Conservation (phyloP, 78 protist species). For the Speleostelium caveatum region DNA sequence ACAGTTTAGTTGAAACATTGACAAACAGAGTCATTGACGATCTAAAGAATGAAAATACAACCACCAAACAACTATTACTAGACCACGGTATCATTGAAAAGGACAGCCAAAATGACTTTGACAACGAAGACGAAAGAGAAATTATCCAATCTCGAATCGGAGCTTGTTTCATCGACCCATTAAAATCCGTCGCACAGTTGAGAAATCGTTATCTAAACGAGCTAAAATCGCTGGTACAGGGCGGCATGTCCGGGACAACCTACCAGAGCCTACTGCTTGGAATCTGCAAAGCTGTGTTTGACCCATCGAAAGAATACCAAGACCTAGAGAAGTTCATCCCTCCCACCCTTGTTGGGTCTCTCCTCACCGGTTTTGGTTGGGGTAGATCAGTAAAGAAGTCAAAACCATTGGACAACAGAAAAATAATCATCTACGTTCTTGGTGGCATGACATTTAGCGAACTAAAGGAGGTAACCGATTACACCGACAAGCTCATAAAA, state of each 20-base stretch:
- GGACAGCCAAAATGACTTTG: too few species aligned
- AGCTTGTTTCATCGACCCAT: neutral
- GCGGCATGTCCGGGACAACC: constrained; percentile 41
- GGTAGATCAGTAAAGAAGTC: constrained; percentile 14
- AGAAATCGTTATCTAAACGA: constrained; percentile 29
- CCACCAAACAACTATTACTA: neutral
- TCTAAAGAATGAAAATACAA: too few species aligned
- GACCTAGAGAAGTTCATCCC: constrained; percentile 58
- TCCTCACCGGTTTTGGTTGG: constrained; percentile 33
- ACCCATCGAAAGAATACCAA: neutral
- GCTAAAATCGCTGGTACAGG: neutral
- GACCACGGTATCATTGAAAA: neutral
- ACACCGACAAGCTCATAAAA: constrained; percentile 16
- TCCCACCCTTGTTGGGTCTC: constrained; percentile 36
- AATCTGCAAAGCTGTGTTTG: constrained; percentile 5
- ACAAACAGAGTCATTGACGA: neutral
- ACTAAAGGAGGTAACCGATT: constrained; percentile 32
- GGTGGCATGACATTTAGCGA: constrained; percentile 66
- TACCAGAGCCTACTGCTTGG: constrained; percentile 10
- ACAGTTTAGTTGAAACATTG: neutral
- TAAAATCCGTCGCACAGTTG: neutral
- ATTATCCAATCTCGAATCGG: neutral
- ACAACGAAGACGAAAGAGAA: too few species aligned
- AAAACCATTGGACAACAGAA: constrained; percentile 43
- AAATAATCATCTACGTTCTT: constrained; percentile 32